Evolutionary conservation across 208 protist species (phyloP).

Genomic region (Trypanosoma rangeli): DNA sequence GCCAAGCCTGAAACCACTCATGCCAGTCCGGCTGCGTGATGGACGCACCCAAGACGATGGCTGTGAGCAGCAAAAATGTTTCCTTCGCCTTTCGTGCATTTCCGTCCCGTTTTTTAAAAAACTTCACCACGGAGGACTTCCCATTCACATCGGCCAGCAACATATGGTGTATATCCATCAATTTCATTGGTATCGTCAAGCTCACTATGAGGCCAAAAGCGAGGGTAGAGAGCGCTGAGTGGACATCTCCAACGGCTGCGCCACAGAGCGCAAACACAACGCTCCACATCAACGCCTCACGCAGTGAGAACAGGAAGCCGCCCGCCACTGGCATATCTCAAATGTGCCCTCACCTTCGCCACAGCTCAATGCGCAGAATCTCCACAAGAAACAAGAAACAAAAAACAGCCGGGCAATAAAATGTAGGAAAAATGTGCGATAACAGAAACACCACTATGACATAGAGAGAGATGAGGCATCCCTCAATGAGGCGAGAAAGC

Average conservation of each 20-base stretch:
- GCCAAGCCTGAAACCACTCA: constrained; percentile 52
- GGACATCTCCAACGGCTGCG: constrained; percentile 2
- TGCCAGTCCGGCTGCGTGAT: constrained; percentile 58
- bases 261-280: constrained; percentile 17
- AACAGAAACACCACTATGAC: neutral
- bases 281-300: constrained; percentile 16
- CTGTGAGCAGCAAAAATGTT: constrained; percentile 30
- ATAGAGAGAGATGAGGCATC: neutral
- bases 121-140: neutral
- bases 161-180: constrained; percentile 9
- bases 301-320: neutral
- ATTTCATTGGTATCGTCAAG: constrained; percentile 16
- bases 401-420: constrained; percentile 18
- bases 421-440: neutral
- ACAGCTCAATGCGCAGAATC: neutral
- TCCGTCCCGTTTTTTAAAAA: neutral
- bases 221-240: neutral
- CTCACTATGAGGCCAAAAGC: constrained; percentile 15
- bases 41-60: constrained; percentile 43
- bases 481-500: neutral
- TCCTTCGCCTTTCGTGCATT: neutral
- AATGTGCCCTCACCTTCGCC: neutral
- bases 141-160: neutral
- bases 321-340: neutral
- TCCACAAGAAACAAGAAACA: constrained; percentile 7